phyloP scores from a whole-genome alignment of 495 filamentous ascomycete genomes.

The Penicillium antarcticum region DNA sequence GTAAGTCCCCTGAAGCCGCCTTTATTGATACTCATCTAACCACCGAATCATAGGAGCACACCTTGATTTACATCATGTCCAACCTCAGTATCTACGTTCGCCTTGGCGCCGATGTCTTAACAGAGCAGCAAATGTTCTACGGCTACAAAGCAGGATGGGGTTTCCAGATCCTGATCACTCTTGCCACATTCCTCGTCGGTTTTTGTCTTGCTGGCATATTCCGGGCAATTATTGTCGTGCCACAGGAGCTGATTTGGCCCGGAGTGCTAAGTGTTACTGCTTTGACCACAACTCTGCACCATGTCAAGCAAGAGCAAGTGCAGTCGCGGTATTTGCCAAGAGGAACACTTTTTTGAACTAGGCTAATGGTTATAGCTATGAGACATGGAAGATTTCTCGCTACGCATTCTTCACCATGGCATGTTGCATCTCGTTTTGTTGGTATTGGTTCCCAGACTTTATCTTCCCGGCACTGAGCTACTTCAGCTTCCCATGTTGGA shows the following conservation, averaged over 20 bases:
- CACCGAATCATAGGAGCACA: slow-evolving; percentile 54
- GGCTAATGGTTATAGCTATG: slow-evolving; percentile 40
- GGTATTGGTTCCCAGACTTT: slow-evolving; percentile 81
- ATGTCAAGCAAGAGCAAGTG: slow-evolving; percentile 24
- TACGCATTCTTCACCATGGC: slow-evolving; percentile 75
- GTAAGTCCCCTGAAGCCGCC: neutral
- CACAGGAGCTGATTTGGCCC: slow-evolving; percentile 83
- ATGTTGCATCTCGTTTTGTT: slow-evolving; percentile 54
- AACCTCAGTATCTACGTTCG: slow-evolving; percentile 48
- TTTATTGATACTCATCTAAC: neutral
- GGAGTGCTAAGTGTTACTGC: slow-evolving; percentile 76
- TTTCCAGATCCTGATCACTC: slow-evolving; percentile 41
- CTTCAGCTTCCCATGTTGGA: slow-evolving; percentile 83
- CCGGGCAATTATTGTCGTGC: slow-evolving; percentile 72
- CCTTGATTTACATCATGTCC: slow-evolving; percentile 64
- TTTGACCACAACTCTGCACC: slow-evolving; percentile 76
- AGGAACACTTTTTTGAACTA: slow-evolving; percentile 6
- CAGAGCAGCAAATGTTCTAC: slow-evolving; percentile 61
- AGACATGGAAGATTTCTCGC: slow-evolving; percentile 75
- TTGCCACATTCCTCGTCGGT: slow-evolving; percentile 48
- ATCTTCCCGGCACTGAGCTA: slow-evolving; percentile 78
- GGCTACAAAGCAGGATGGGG: slow-evolving; percentile 58
- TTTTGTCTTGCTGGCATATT: slow-evolving; percentile 53
- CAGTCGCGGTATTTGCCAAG: slow-evolving; percentile 17
- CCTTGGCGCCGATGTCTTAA: slow-evolving; percentile 60